Evolutionary conservation across 441 rosid species (phyloP).

Genomic region (Melianthus villosus): DNA sequence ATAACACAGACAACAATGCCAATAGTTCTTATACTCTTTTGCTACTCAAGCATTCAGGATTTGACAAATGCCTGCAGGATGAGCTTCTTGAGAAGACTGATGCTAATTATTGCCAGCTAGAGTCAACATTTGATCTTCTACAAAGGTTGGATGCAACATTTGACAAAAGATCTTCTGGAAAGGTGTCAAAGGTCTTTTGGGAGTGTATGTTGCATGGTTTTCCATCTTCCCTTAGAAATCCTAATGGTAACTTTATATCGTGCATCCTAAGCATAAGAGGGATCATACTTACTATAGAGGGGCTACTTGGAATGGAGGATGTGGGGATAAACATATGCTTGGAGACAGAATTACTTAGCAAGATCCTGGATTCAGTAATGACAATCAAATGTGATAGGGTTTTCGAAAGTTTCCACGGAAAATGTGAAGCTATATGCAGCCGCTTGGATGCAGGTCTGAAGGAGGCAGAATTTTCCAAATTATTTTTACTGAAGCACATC

Average conservation of each 20-base stretch:
- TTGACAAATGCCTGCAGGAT: slow-evolving; percentile 58
- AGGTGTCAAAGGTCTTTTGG: slow-evolving; percentile 56
- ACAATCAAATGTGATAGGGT: slow-evolving; percentile 62
- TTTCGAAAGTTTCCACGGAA: slow-evolving; percentile 50
- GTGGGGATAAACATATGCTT: slow-evolving; percentile 21
- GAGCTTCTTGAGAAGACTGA: slow-evolving; percentile 61
- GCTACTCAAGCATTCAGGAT: slow-evolving; percentile 68
- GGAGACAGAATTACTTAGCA: slow-evolving; percentile 34
- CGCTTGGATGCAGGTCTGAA: slow-evolving; percentile 38
- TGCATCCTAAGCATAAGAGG: slow-evolving; percentile 57
- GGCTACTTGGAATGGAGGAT: slow-evolving; percentile 39
- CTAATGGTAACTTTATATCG: slow-evolving; percentile 67
- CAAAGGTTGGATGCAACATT: slow-evolving; percentile 42
- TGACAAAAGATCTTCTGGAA: slow-evolving; percentile 53
- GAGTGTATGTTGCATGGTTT: slow-evolving; percentile 88
- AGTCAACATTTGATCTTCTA: slow-evolving; percentile 39
- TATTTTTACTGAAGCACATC: slow-evolving; percentile 72
- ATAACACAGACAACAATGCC: slow-evolving; percentile 25
- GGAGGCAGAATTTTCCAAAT: slow-evolving; percentile 41
- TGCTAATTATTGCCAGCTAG: slow-evolving; percentile 34
- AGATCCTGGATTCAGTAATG: slow-evolving; percentile 61
- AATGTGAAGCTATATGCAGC: slow-evolving; percentile 52
- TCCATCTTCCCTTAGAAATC: slow-evolving; percentile 47
- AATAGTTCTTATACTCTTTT: slow-evolving; percentile 38
- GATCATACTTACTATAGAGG: slow-evolving; percentile 44